These are phyloP conservation scores for Yamadazyma tumulicola DNA, from an alignment of 805 yeast species.

Conservation along the genomic window DNA sequence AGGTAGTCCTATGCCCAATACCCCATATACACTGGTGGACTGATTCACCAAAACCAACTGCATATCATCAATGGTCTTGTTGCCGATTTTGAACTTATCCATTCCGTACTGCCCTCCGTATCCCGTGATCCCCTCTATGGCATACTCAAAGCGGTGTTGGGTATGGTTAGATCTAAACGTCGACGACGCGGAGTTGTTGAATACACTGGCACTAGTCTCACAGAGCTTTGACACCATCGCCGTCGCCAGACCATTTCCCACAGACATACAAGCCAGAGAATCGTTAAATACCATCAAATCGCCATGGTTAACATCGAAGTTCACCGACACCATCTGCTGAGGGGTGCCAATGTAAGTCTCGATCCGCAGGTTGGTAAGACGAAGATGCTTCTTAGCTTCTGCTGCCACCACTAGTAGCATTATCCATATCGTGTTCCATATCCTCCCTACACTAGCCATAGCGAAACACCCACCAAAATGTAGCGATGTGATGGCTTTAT, in stretches of 20 bases:
- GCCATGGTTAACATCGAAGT: slow-evolving; percentile 24
- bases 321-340: slow-evolving; percentile 17
- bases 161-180: slow-evolving; percentile 2
- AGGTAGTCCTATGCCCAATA: slow-evolving; percentile 67
- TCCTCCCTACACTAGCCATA: neutral
- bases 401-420: neutral
- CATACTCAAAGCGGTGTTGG: slow-evolving; percentile 1
- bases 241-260: too few relatives aligned
- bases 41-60: slow-evolving; percentile 73
- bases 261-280: slow-evolving; percentile 4
- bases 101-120: slow-evolving; percentile 51
- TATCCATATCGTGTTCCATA: too few relatives aligned
- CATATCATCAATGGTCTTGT: slow-evolving; percentile 43
- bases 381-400: slow-evolving; percentile 2
- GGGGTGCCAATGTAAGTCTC: slow-evolving; percentile 19
- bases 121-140: slow-evolving; percentile 1
- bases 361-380: slow-evolving; percentile 7
- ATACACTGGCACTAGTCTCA: slow-evolving; percentile 3
- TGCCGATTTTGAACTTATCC: slow-evolving; percentile 57
- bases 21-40: slow-evolving; percentile 65
- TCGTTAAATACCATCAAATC: slow-evolving; percentile 21
- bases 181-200: slow-evolving; percentile 1
- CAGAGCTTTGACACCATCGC: slow-evolving; percentile 4
- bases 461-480: neutral
- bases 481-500: neutral